Evolutionary conservation across 1,284 basidiomycete genomes (phyloP), one percentile per base, ranked within the genome.

Genomic region (Cutaneotrichosporon sp.): DNA sequence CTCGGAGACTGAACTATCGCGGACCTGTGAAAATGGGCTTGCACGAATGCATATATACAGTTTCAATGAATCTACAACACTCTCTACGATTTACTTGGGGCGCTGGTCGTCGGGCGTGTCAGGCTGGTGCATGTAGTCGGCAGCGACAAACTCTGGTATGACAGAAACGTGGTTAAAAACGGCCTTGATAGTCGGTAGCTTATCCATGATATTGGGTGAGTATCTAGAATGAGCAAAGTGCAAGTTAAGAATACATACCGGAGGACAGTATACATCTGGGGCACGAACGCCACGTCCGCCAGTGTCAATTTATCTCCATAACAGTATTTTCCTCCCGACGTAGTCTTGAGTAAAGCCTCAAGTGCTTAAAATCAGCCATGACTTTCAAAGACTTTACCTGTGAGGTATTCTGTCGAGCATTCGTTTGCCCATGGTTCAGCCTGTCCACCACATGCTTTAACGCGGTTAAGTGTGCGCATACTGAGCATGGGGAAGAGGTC

Each of bases 91-190:
- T 26, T 56, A 56, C 36, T 42, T 46, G 4, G 55, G 13, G 22
- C 55, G 55, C 38, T 30, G 2, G 26, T 56, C 55, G 2, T 56
- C 55, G 38, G 55, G 55, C 22, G 66, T 68, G 64, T 68, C 66
- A 38, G 62, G 64, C 62, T 68, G 66, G 62, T 68, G 66, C 60
- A 52, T 56, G 56, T 56, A 68, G 64, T 68, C 66, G 31, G 66
- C 66, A 8, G 18, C 18, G 22, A 68, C 59, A n/a, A 68, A 65
- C 60, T 63, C 60, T 14, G 66, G 66, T 5, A 68, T 53, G 46
- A 56, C 18, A 14, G 64, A 65, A 7, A 68, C 32, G 60, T 64
- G 26, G 16, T 38, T 47, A 13, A 63, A 63, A 18, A 65, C 18
- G 32, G 42, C 14, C 31, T 61, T 55, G 6, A 61, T 26, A 8